A percentile compares a stretch with the other conserved stretches of the same genome.
Conservation (phyloP, 257 asterid species). For the Gynochthodes officinalis region DNA sequence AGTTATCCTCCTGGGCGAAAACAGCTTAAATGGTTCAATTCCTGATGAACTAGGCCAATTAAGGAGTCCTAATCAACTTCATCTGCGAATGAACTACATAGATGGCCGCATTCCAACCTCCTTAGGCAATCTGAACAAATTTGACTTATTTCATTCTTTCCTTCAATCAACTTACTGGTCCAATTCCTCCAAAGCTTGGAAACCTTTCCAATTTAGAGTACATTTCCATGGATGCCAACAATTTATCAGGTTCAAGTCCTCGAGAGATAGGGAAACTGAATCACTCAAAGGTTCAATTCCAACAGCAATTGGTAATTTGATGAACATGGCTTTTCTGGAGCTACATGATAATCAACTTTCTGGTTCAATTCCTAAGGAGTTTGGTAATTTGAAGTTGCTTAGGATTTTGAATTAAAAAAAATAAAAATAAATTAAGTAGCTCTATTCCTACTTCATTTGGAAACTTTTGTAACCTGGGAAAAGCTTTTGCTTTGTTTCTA, state of each 20-base stretch:
- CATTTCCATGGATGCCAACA: no score
- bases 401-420: background rate
- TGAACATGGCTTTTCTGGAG: background rate
- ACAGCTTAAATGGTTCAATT: slow-evolving; percentile 1
- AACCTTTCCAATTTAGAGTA: no score
- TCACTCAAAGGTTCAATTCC: slow-evolving; percentile 1
- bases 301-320: background rate
- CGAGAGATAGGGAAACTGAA: background rate
- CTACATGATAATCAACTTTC: background rate
- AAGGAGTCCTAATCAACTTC: background rate
- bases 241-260: no score
- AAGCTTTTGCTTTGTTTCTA: no score
- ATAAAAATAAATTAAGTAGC: background rate
- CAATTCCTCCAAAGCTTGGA: no score
- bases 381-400: background rate
- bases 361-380: slow-evolving; percentile 1
- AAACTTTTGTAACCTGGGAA: no score
- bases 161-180: no score
- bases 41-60: slow-evolving; percentile 13
- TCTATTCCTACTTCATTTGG: background rate
- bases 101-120: no score
- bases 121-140: no score
- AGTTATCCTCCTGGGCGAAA: background rate
- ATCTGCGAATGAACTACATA: no score
- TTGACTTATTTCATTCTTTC: no score